These are phyloP conservation scores for Pseudocercospora ulei DNA, from an alignment of 2,329 filamentous ascomycete species.

Conservation along the genomic window DNA sequence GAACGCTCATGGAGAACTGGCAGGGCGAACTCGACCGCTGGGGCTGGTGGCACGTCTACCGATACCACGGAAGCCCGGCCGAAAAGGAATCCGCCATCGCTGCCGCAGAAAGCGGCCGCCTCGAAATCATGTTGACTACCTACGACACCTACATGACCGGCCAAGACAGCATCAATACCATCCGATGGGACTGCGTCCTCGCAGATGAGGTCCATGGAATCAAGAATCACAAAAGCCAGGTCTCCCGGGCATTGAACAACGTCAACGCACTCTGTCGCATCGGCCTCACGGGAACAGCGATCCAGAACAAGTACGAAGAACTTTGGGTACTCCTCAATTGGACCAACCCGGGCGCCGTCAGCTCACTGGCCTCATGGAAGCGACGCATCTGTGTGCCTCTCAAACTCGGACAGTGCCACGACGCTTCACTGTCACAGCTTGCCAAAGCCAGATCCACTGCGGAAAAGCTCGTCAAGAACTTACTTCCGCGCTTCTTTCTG, in stretches of 20 bases:
- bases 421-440: conserved; percentile 74
- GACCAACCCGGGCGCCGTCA: conserved; percentile 73
- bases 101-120: conserved; percentile 61
- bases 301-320: conserved; percentile 96
- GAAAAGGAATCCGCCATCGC: conserved; percentile 44
- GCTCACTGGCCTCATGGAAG: conserved; percentile 65
- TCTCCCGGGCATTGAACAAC: conserved; percentile 77
- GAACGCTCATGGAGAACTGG: conserved; percentile 85
- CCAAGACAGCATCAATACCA: conserved; percentile 65
- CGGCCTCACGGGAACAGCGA: conserved; percentile 86
- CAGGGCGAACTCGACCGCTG: conserved; percentile 72
- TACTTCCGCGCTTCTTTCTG: conserved; percentile 81
- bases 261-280: conserved; percentile 87
- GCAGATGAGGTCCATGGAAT: conserved; percentile 89
- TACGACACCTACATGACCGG: conserved; percentile 79
- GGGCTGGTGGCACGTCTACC: conserved; percentile 90
- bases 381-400: conserved; percentile 67
- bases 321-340: conserved; percentile 94
- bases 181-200: conserved; percentile 88
- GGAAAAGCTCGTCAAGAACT: conserved; percentile 71
- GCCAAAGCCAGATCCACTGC: conserved; percentile 72
- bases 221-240: conserved; percentile 68
- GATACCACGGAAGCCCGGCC: conserved; percentile 56
- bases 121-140: conserved; percentile 90
- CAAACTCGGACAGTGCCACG: conserved; percentile 80